A percentile compares a stretch with the other conserved stretches of the same genome.
Conservation (phyloP, 371 early-diverging fungal genomes). For the Lichtheimia hyalospora region DNA sequence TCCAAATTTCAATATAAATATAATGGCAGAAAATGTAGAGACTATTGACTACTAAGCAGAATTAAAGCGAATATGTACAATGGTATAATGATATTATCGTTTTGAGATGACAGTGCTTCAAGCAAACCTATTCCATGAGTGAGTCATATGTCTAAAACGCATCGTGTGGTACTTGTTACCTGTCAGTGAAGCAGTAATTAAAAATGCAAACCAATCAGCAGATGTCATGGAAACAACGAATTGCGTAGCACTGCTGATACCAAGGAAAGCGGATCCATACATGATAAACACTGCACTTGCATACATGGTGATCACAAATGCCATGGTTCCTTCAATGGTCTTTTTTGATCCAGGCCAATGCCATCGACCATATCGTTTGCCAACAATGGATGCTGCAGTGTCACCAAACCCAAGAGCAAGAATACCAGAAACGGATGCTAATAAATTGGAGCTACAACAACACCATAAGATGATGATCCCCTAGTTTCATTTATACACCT, state of each 20-base stretch:
- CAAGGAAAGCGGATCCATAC: conserved; percentile 23
- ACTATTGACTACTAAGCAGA: conserved; percentile 8
- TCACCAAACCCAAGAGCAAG: conserved; percentile 88
- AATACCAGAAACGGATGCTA: conserved; percentile 76
- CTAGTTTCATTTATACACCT: not conserved
- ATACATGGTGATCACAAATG: conserved; percentile 68
- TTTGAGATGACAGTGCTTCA: conserved; percentile 70
- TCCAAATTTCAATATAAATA: too few species aligned
- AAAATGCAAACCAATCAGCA: conserved; percentile 23
- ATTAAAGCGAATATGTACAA: conserved; percentile 63
- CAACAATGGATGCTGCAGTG: conserved; percentile 81
- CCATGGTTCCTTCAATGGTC: conserved; percentile 87
- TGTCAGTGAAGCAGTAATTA: conserved; percentile 27
- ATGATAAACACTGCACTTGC: conserved; percentile 44
- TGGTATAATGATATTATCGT: conserved; percentile 79
- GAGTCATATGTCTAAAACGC: too few species aligned
- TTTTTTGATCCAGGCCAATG: conserved; percentile 76
- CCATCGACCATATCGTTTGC: conserved; percentile 68
- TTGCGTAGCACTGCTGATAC: conserved; percentile 21
- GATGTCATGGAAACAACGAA: conserved; percentile 22
- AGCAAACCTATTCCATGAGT: conserved; percentile 38
- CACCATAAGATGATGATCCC: not conserved
- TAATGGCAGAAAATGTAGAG: too few species aligned
- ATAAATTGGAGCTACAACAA: conserved; percentile 29
- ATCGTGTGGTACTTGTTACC: conserved; percentile 21